Base-by-base conservation (phyloP, 805 yeast species). In the Candida hispaniensis region DNA sequence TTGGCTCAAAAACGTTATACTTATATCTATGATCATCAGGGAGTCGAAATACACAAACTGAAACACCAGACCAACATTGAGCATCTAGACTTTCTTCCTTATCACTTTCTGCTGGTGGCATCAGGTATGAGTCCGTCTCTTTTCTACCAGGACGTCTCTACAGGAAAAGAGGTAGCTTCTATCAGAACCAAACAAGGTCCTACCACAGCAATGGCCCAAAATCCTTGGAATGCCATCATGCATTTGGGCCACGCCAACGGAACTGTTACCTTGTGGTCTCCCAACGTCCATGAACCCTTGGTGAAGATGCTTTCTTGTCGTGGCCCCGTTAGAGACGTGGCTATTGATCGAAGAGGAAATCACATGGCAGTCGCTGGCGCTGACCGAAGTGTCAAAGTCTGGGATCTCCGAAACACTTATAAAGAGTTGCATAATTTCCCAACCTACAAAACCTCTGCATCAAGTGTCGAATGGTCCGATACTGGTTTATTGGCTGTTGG, bases 1-100 rank as follows among this genome's bases (percentile, higher is more conserved):
- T 94, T 77, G 11, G 97, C 99, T 2, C 99, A 91, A 60, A 86
- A 85, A 59, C 86, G 83, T 55, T 82, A 88, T 57, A 80, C 91
- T 0, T 91, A 78, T 54, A 80, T 91, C 21, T 91, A 91, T 56
- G 95, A 91, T 57, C 76, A 77, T 45, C 73, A 76, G 43, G 99
- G 99, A 17, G 67, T 78, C 36, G 99, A 91, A 64, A 60, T 91
- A 41, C 99, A 91, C 59, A 72, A 93, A 50, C 65, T 91, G 58
- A 80, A 79, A 49, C 91, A 81, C 52, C 98, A 91, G 55, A 65
- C 83, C 17, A 97, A 86, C 47, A 77, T 77, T 16, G 81, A 86
- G 22, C 63, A 70, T 41, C 61, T 91, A 50, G 93, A 86, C 44
- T 91, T 82, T 51, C 64, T 91, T 46, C 97, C 97, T 1, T 91